phyloP scores from a whole-genome alignment of 164 flowering plant species.

The Piper longum region DNA sequence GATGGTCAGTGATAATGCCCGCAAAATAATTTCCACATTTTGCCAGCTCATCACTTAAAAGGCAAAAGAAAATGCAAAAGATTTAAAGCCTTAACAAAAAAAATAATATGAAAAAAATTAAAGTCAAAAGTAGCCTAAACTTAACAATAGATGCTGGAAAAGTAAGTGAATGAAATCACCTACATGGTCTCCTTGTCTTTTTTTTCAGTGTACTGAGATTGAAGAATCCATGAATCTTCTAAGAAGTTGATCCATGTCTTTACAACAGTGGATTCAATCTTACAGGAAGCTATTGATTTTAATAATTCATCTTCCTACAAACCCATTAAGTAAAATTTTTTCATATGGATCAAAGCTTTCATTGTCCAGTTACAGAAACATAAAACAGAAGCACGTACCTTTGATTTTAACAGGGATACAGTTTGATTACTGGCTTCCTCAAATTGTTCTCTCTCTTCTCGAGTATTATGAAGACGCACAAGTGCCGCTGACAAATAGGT shows the following conservation, averaged over 20 bases:
- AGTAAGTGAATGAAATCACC: conserved; percentile 3
- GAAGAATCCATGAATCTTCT: conserved; percentile 90
- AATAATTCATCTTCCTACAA: conserved; percentile 77
- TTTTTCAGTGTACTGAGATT: conserved; percentile 40
- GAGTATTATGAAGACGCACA: conserved; percentile 58
- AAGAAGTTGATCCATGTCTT: conserved; percentile 87
- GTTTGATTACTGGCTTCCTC: conserved; percentile 77
- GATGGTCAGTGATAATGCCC: no score
- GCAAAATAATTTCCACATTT: no score
- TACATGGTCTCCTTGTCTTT: conserved; percentile 68
- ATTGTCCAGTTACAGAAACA: not conserved
- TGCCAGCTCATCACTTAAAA: no score
- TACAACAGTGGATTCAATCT: conserved; percentile 64
- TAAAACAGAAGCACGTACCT: conserved; percentile 26
- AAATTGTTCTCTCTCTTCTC: conserved; percentile 81
- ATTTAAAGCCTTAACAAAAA: no score
- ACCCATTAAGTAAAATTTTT: not conserved
- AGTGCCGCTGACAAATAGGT: conserved; percentile 38
- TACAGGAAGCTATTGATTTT: conserved; percentile 56
- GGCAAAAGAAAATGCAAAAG: no score
- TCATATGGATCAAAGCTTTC: not conserved
- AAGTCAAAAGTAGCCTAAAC: no score
- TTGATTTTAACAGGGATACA: conserved; percentile 49
- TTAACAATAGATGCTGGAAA: no score
- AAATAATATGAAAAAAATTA: no score